A percentile compares a stretch with the other conserved stretches of the same genome.
phyloP scores from a whole-genome alignment of 148 eudicot genomes.

The Rhododendron henanense region DNA sequence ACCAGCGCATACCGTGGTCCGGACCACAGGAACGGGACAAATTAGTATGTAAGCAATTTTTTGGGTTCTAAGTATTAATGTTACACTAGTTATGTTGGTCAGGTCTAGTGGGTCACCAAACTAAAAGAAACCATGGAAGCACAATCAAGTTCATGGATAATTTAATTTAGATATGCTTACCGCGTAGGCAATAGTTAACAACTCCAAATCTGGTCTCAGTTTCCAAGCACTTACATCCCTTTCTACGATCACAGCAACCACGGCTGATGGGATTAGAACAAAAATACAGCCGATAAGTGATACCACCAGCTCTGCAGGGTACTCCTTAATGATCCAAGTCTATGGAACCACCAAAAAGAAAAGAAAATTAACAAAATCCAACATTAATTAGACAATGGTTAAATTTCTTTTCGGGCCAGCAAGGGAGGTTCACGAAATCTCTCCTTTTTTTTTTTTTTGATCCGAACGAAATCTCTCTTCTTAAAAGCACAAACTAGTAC shows the following conservation, averaged over 20 bases:
- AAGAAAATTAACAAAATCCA: too few relatives aligned
- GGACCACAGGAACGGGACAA: too few relatives aligned
- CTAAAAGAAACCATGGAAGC: too few relatives aligned
- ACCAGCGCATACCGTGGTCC: too few relatives aligned
- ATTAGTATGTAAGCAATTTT: too few relatives aligned
- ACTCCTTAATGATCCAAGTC: constrained; percentile 38
- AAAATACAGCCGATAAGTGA: constrained; percentile 25
- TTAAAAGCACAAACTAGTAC: not conserved
- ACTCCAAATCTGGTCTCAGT: constrained; percentile 9
- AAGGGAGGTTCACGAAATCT: too few relatives aligned
- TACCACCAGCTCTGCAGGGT: constrained; percentile 28
- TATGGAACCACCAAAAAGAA: not conserved
- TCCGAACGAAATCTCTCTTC: too few relatives aligned
- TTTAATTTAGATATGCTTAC: constrained; percentile 14
- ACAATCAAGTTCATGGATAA: too few relatives aligned
- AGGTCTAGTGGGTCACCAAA: too few relatives aligned
- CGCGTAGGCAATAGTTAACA: constrained; percentile 27
- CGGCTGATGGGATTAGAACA: constrained; percentile 20
- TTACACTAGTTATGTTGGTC: too few relatives aligned
- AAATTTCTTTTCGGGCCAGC: not conserved
- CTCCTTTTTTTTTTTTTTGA: too few relatives aligned
- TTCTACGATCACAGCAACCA: constrained; percentile 25
- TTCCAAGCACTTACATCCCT: constrained; percentile 28
- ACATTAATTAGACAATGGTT: not conserved
- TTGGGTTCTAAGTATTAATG: too few relatives aligned